Evolutionary conservation across 2,329 filamentous ascomycete species (phyloP).

Genomic region (Phialophora tarda): DNA sequence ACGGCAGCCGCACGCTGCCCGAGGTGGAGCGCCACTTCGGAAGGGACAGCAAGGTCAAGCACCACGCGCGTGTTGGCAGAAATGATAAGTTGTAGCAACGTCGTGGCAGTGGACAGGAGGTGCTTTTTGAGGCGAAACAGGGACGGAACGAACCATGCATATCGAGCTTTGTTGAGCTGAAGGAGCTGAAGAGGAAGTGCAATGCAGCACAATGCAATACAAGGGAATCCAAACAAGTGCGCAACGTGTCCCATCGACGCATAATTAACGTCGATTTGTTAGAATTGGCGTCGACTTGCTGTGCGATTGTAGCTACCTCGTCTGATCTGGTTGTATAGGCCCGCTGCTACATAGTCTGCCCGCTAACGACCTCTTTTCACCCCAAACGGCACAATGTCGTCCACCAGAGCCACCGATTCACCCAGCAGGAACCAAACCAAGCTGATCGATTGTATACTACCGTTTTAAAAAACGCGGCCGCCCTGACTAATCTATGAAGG

Average conservation of each 20-base stretch:
- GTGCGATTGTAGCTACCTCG: no score
- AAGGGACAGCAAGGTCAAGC: conserved; percentile 31
- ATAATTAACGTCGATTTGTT: not conserved
- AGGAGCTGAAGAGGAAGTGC: not conserved
- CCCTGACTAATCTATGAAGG: no score
- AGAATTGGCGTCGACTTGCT: no score
- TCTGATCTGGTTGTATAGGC: no score
- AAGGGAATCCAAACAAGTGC: not conserved
- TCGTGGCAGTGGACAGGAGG: no score
- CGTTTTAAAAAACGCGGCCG: no score
- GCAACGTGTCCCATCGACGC: not conserved
- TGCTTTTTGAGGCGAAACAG: not conserved
- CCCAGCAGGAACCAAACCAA: no score
- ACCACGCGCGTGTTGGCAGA: conserved; percentile 15
- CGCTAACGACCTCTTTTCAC: no score
- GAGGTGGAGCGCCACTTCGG: conserved; percentile 39
- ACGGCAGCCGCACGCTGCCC: conserved; percentile 37
- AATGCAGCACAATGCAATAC: not conserved
- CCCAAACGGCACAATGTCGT: no score
- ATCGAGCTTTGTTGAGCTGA: not conserved
- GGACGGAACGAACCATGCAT: not conserved
- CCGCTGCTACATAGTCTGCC: no score
- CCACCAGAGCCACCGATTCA: no score
- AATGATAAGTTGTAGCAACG: conserved; percentile 29
- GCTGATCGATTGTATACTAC: no score